Evolutionary conservation across 345 rosid species (phyloP).

Genomic region (Gossypium australe): DNA sequence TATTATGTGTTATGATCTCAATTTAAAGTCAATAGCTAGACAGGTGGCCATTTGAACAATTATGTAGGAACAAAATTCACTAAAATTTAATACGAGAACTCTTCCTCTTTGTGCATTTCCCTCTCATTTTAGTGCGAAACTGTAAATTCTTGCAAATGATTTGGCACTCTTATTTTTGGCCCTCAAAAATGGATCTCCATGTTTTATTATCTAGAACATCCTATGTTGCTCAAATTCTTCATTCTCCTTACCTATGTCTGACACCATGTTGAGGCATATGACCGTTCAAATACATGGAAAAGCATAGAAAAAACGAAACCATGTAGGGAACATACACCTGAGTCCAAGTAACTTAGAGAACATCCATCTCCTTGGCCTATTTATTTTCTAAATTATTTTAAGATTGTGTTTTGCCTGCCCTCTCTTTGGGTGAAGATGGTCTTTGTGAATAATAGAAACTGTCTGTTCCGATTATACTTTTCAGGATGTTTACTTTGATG

Average conservation of each 20-base stretch:
- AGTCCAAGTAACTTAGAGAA: neutral
- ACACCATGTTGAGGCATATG: neutral
- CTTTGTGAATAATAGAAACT: constrained; percentile 12
- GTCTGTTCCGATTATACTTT: constrained; percentile 23
- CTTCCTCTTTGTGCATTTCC: neutral
- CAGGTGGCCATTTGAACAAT: neutral
- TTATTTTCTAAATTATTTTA: neutral
- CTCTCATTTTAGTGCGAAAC: neutral
- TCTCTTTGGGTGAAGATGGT: neutral
- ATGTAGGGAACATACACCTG: neutral
- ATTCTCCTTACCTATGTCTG: neutral
- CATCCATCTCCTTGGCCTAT: neutral
- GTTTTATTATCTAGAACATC: neutral
- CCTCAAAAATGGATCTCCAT: neutral
- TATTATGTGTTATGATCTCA: constrained; percentile 7
- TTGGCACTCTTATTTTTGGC: neutral
- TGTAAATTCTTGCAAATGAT: neutral
- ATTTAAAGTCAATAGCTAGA: constrained; percentile 1
- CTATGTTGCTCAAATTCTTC: neutral
- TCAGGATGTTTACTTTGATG: constrained; percentile 98
- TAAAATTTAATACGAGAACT: neutral
- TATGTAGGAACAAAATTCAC: constrained; percentile 4
- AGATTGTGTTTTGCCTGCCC: neutral
- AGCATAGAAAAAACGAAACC: neutral
- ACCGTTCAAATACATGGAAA: neutral